Percentiles rank a stretch among this genome's conserved stretches.
phyloP scores from a whole-genome alignment of 768 basidiomycete species.

The Leccinum truebloodii region DNA sequence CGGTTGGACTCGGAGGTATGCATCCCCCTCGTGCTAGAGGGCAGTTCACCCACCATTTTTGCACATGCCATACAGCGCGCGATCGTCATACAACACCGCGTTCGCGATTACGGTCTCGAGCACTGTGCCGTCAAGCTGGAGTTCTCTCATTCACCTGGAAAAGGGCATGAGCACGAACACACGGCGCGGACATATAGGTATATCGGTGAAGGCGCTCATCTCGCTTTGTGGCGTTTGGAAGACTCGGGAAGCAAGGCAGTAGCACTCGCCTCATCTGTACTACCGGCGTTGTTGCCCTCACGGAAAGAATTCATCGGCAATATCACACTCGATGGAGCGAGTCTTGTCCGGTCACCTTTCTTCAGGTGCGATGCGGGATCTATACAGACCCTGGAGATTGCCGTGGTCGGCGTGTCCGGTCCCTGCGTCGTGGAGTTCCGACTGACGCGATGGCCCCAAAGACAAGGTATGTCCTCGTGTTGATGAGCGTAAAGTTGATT shows the following conservation, averaged over 20 bases:
- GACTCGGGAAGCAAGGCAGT: constrained; percentile 6
- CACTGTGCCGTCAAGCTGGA: constrained; percentile 17
- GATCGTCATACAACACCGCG: constrained; percentile 23
- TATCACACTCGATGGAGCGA: constrained; percentile 16
- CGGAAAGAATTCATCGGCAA: constrained; percentile 19
- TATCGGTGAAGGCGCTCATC: constrained; percentile 16
- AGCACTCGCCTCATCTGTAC: constrained; percentile 6
- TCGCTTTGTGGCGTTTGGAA: constrained; percentile 23
- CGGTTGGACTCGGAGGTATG: constrained; percentile 21
- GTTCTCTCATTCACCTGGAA: constrained; percentile 4
- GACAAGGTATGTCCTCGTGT: constrained; percentile 25
- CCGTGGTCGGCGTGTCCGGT: constrained; percentile 22
- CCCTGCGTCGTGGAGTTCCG: constrained; percentile 26
- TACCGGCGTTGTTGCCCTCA: constrained; percentile 13
- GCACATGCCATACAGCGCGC: constrained; percentile 9
- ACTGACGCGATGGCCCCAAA: constrained; percentile 16
- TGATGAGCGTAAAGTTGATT: neutral
- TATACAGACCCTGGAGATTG: constrained; percentile 23
- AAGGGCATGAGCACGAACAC: constrained; percentile 4
- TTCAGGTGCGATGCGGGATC: constrained; percentile 19
- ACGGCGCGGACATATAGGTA: constrained; percentile 16
- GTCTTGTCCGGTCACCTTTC: constrained; percentile 8
- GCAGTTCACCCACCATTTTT: neutral
- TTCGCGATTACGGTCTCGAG: constrained; percentile 28
- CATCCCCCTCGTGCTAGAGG: neutral